Conservation (phyloP, 1,284 basidiomycete species). For the Flammula alnicola region DNA sequence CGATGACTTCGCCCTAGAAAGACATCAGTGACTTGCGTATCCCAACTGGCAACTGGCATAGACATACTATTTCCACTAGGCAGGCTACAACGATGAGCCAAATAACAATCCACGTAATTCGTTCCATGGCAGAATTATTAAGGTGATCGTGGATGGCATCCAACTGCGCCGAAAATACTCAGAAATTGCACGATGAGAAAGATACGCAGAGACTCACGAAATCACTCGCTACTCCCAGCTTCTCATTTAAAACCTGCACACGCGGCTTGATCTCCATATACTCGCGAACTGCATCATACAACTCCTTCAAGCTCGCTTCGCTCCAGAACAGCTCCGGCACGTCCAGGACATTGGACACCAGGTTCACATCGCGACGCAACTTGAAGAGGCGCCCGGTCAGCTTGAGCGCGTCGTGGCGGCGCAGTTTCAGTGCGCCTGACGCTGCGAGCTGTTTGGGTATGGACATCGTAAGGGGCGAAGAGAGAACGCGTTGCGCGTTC, state of each 20-base stretch:
- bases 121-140: conserved; percentile 89
- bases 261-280: conserved; percentile 92
- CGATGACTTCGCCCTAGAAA: conserved; percentile 78
- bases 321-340: conserved; percentile 96
- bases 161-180: conserved; percentile 54
- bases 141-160: conserved; percentile 94
- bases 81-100: conserved; percentile 92
- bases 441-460: conserved; percentile 87
- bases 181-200: background rate
- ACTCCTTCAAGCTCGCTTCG: conserved; percentile 85
- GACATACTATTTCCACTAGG: conserved; percentile 75
- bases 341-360: conserved; percentile 94
- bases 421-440: conserved; percentile 80
- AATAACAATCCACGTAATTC: conserved; percentile 96
- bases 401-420: conserved; percentile 83
- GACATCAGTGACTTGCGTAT: conserved; percentile 3
- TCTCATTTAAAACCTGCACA: conserved; percentile 89
- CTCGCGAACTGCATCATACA: conserved; percentile 93
- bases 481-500: conserved; percentile 78
- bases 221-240: conserved; percentile 86
- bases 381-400: conserved; percentile 91
- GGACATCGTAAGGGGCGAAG: conserved; percentile 74
- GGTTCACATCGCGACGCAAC: conserved; percentile 87
- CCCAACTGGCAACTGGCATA: background rate
- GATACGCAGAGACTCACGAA: conserved; percentile 57